phyloP scores from a whole-genome alignment of 73 alveolate genomes.

The Halteria grandinella region DNA sequence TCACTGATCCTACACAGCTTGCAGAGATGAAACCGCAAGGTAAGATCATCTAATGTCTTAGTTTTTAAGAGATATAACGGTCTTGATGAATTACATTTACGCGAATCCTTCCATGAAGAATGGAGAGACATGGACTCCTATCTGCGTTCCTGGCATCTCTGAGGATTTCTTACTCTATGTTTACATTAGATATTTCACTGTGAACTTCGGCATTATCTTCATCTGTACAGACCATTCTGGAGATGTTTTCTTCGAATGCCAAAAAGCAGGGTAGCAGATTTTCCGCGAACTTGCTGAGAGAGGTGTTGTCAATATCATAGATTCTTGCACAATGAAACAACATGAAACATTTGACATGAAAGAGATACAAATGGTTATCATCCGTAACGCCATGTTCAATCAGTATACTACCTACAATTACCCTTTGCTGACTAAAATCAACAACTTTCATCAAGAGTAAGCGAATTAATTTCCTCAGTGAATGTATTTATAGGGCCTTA shows the following conservation, averaged over 20 bases:
- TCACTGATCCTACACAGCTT: slow-evolving; percentile 25
- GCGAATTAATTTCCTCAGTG: neutral
- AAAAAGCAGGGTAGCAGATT: slow-evolving; percentile 26
- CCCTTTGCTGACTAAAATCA: slow-evolving; percentile 45
- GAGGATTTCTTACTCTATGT: slow-evolving; percentile 66
- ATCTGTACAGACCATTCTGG: slow-evolving; percentile 45
- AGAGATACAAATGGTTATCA: slow-evolving; percentile 44
- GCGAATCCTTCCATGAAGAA: slow-evolving; percentile 58
- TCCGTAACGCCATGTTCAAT: slow-evolving; percentile 18
- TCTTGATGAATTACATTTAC: slow-evolving; percentile 57
- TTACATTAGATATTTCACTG: slow-evolving; percentile 28
- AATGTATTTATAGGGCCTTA: neutral
- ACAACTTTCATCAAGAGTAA: slow-evolving; percentile 9
- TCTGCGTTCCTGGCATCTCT: slow-evolving; percentile 66
- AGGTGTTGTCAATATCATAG: slow-evolving; percentile 31
- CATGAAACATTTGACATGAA: slow-evolving; percentile 25
- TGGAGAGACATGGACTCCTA: slow-evolving; percentile 70
- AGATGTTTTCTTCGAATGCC: slow-evolving; percentile 54
- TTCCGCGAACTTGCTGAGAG: slow-evolving; percentile 31
- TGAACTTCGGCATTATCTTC: slow-evolving; percentile 56
- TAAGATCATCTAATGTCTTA: slow-evolving; percentile 38
- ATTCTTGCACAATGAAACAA: slow-evolving; percentile 34
- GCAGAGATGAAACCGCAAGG: slow-evolving; percentile 30
- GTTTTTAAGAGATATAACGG: slow-evolving; percentile 55
- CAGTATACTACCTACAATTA: slow-evolving; percentile 55